Conservation (phyloP, 2,329 filamentous ascomycete species). For the Clarireedia hainanense region DNA sequence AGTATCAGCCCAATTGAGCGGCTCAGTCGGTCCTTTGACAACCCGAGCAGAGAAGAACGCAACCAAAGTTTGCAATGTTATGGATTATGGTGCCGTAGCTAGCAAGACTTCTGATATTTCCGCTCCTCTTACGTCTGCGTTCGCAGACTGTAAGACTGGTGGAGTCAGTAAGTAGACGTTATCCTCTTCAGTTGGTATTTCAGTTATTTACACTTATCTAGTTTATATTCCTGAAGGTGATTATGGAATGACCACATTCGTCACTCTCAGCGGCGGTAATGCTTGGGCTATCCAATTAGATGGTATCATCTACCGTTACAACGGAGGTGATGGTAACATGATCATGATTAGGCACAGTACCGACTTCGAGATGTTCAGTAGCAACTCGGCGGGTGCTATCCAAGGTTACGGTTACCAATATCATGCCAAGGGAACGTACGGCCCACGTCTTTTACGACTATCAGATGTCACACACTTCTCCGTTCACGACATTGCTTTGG, state of each 20-base stretch:
- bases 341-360: conserved; percentile 40
- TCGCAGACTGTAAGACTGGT: conserved; percentile 41
- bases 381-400: conserved; percentile 42
- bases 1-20: conserved; percentile 33
- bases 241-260: conserved; percentile 42
- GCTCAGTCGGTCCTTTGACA: conserved; percentile 38
- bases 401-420: conserved; percentile 45
- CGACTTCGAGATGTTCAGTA: conserved; percentile 48
- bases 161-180: conserved; percentile 32
- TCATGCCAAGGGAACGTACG: conserved; percentile 33
- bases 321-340: conserved; percentile 41
- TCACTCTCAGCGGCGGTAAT: conserved; percentile 38
- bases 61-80: conserved; percentile 42
- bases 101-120: conserved; percentile 45
- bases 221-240: conserved; percentile 30
- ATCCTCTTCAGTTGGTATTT: too few species aligned
- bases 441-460: conserved; percentile 18
- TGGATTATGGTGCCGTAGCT: conserved; percentile 43
- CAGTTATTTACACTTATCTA: neutral
- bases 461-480: conserved; percentile 18
- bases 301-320: conserved; percentile 44
- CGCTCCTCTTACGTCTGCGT: conserved; percentile 39
- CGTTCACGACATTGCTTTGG: conserved; percentile 21
- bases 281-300: conserved; percentile 45
- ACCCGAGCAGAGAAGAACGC: conserved; percentile 32